Base-by-base conservation (phyloP, 805 yeast species). In the Suhomyces prunicola region DNA sequence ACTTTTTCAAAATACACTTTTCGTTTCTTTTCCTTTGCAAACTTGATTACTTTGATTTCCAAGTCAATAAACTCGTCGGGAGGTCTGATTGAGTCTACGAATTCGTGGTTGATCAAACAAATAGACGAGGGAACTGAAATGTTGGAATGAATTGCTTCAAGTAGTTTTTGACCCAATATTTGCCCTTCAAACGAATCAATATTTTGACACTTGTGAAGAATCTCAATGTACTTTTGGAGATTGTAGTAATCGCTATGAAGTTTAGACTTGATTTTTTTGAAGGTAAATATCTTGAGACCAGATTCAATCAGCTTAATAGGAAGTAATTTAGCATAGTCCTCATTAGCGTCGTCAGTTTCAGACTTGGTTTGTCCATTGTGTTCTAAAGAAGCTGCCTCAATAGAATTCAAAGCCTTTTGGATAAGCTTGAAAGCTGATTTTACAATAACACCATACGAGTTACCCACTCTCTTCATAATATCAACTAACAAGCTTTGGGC, bases 401-500 rank as follows among this genome's bases (percentile, higher is more conserved):
- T 19, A 7, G 42, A 22, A 7, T 4, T 6, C 4, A 90, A 57
- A 0, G 88, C 85, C 13, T 69, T 69, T 6, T 78, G 66, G 15
- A 88, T 69, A 2, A 77, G 71, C 7, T 72, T 71, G 23, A 90
- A 68, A 1, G 88, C 70, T 15, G 69, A 62, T 9, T 75, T 75
- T 2, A 86, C 67, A 36, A 90, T 79, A 2, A 78, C 64, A 17
- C 80, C 75, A 54, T 87, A 85, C 0, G 90, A 80, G 0, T 89
- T 88, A 57, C 84, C 77, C 4, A 93, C 71, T 53, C 87, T 82
- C 59, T 84, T 86, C 78, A 88, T 81, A 0, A 88, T 83, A 27
- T 86, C 85, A 2, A 83, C 78, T 52, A 94, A 69, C 1, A 87
- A 80, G 0, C 79, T 67, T 51, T 87, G 90, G 0, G 97, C 96